phyloP scores from a whole-genome alignment of 164 flowering plant species.

The Pachysandra terminalis region DNA sequence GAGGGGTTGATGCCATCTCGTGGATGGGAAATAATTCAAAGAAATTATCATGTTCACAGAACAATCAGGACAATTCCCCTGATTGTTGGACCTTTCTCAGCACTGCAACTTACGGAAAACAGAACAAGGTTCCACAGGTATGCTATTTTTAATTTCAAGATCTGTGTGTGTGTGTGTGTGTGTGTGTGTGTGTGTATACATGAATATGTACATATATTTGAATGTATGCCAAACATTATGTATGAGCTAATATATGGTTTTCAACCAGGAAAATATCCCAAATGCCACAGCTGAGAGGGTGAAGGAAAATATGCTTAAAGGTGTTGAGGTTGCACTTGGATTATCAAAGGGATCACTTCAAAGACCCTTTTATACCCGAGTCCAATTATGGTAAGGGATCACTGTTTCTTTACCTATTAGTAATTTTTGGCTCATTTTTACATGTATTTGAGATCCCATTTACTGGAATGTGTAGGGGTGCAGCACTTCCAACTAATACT shows the following conservation, averaged over 20 bases:
- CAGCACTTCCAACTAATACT: constrained; percentile 92
- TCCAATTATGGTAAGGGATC: constrained; percentile 71
- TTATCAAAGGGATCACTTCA: constrained; percentile 61
- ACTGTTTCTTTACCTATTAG: neutral
- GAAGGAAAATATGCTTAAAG: constrained; percentile 70
- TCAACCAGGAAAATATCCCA: constrained; percentile 79
- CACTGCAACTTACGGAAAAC: constrained; percentile 73
- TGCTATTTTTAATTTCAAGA: constrained; percentile 1
- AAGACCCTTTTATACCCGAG: constrained; percentile 59
- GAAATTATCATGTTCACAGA: constrained; percentile 48
- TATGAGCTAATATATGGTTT: neutral
- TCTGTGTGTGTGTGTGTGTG: neutral
- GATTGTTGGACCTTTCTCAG: constrained; percentile 96
- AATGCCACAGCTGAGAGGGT: constrained; percentile 78
- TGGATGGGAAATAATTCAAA: constrained; percentile 94
- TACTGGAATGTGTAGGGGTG: constrained; percentile 66
- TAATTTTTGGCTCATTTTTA: neutral
- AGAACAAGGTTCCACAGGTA: constrained; percentile 96
- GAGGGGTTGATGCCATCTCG: constrained; percentile 81
- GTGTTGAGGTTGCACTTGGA: constrained; percentile 82
- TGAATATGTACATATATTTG: neutral
- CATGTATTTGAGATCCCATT: neutral
- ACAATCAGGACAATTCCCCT: constrained; percentile 37
- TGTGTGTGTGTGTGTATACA: neutral
- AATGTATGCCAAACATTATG: neutral